A percentile compares a stretch with the other conserved stretches of the same genome.
These are phyloP conservation scores for Pinus albicaulis DNA, from an alignment of 75 land plant species.

Conservation along the genomic window DNA sequence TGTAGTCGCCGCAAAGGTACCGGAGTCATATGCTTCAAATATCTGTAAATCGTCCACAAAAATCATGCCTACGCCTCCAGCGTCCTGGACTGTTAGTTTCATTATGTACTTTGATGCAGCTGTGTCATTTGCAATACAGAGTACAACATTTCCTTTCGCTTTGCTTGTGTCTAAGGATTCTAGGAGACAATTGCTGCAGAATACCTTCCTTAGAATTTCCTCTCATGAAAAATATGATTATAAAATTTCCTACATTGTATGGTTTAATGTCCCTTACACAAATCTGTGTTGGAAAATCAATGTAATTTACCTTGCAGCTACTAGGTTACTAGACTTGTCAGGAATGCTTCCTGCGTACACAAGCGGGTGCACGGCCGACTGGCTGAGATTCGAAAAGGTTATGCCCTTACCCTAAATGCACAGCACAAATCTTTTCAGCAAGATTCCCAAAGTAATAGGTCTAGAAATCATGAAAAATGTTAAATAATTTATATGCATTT, in stretches of 20 bases:
- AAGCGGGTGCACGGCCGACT: slow-evolving; percentile 33
- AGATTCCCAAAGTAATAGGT: too few species aligned
- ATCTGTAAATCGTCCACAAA: slow-evolving; percentile 33
- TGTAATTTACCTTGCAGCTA: slow-evolving; percentile 32
- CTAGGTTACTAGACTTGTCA: background rate
- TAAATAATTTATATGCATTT: too few species aligned
- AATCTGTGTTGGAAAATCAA: too few species aligned
- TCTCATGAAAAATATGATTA: too few species aligned
- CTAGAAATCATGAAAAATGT: too few species aligned
- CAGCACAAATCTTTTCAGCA: too few species aligned
- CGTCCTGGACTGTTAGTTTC: slow-evolving; percentile 21
- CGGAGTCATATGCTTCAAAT: slow-evolving; percentile 24
- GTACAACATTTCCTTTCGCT: slow-evolving; percentile 63
- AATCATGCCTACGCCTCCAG: slow-evolving; percentile 60
- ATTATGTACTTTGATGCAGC: slow-evolving; percentile 6
- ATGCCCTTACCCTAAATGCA: slow-evolving; percentile 8
- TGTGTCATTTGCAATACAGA: slow-evolving; percentile 31
- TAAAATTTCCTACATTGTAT: too few species aligned
- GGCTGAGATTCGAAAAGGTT: slow-evolving; percentile 28
- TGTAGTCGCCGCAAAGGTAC: slow-evolving; percentile 33
- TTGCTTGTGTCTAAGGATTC: slow-evolving; percentile 36
- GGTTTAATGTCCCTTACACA: too few species aligned
- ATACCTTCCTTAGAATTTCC: too few species aligned
- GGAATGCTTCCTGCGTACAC: slow-evolving; percentile 30
- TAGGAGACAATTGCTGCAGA: slow-evolving; percentile 41